Conservation (phyloP, 345 rosid genomes). For the Salix purpurea region DNA sequence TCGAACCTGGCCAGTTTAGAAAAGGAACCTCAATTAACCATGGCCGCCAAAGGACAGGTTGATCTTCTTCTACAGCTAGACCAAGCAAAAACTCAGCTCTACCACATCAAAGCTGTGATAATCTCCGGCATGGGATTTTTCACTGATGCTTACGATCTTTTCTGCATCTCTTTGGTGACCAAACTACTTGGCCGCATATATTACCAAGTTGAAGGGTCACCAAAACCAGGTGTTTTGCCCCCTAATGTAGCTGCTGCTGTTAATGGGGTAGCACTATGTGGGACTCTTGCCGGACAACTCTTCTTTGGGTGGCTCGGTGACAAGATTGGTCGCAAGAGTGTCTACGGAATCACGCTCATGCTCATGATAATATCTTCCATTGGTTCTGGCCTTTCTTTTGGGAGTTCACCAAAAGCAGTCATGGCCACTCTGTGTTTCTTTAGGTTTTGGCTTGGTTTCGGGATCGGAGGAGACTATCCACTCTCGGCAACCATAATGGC, state of each 20-base stretch:
- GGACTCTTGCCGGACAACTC: conserved; percentile 24
- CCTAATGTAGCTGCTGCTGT: conserved; percentile 44
- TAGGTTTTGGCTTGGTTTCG: conserved; percentile 18
- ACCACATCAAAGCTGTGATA: conserved; percentile 22
- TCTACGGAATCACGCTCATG: conserved; percentile 7
- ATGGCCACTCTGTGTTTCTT: conserved; percentile 13
- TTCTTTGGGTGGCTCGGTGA: conserved; percentile 22
- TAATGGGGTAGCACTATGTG: conserved; percentile 45
- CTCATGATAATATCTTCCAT: conserved; percentile 1
- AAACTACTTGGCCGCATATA: conserved; percentile 43
- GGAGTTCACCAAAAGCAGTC: conserved; percentile 4
- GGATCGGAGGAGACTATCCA: conserved; percentile 41
- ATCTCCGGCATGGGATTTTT: conserved; percentile 45
- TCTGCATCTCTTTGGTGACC: conserved; percentile 38
- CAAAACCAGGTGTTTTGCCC: conserved; percentile 36
- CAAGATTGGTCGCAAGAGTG: conserved; percentile 9
- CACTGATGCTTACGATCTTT: conserved; percentile 43
- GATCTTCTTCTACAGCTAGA: conserved; percentile 6
- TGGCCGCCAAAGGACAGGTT: neutral
- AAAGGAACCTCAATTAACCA: neutral
- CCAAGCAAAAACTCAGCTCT: conserved; percentile 12
- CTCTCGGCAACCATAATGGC: conserved; percentile 48
- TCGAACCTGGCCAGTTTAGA: neutral
- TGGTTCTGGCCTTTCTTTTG: conserved; percentile 11
- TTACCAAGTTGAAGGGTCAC: conserved; percentile 32